phyloP scores from a whole-genome alignment of 495 filamentous ascomycete genomes.

The Neurospora sp. region DNA sequence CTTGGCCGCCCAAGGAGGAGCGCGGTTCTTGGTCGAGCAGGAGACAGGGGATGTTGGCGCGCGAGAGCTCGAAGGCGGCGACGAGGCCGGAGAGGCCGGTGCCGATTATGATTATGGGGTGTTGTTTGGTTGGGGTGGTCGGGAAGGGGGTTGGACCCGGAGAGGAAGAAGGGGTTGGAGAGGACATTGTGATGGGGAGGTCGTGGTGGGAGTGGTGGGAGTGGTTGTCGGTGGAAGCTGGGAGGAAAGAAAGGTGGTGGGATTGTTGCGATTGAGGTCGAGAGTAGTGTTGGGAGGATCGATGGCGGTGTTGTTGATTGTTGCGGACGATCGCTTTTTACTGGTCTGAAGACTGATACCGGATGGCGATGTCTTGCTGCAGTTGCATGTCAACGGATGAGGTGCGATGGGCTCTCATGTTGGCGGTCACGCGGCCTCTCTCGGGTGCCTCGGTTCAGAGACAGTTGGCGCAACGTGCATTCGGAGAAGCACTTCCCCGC shows the following conservation, averaged over 20 bases:
- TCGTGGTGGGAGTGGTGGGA: background rate
- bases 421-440: background rate
- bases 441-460: background rate
- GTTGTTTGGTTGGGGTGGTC: background rate
- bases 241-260: background rate
- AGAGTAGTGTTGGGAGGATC: background rate
- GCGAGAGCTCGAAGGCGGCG: conserved; percentile 40
- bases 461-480: background rate
- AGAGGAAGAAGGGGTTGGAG: background rate
- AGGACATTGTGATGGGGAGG: background rate
- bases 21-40: conserved; percentile 42
- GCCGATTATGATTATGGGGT: conserved; percentile 41
- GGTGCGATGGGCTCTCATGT: background rate
- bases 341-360: background rate
- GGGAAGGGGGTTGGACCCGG: background rate
- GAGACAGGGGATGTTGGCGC: conserved; percentile 26
- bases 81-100: conserved; percentile 43
- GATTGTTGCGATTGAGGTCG: background rate
- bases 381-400: background rate
- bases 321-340: background rate
- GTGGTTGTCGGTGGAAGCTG: background rate
- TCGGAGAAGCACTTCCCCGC: background rate
- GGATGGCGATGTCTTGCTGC: background rate
- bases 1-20: conserved; percentile 39
- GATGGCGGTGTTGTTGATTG: background rate